Evolutionary conservation across 179 eudicot genomes (phyloP).

Genomic region (Heliamphora pulchella): DNA sequence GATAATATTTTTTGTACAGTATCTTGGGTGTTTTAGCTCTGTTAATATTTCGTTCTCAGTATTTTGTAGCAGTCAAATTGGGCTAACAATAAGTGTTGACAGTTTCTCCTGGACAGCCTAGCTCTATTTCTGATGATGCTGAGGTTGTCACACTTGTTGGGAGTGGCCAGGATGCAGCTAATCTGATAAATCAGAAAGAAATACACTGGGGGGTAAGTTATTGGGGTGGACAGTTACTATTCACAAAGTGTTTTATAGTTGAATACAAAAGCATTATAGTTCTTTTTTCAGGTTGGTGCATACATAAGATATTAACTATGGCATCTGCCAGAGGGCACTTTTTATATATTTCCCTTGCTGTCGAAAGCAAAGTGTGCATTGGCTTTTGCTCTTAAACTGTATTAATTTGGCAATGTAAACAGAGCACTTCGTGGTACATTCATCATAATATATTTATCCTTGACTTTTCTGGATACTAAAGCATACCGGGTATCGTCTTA

Average conservation of each 20-base stretch:
- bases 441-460: background rate
- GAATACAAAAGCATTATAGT: background rate
- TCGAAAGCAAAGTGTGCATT: background rate
- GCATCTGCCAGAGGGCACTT: background rate
- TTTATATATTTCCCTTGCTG: conserved; percentile 4
- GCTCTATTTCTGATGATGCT: conserved; percentile 74
- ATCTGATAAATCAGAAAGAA: conserved; percentile 88
- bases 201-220: conserved; percentile 95
- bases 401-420: background rate
- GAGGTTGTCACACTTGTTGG: conserved; percentile 84
- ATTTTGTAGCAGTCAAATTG: background rate
- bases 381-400: background rate
- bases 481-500: background rate
- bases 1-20: background rate
- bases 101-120: conserved; percentile 91
- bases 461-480: background rate
- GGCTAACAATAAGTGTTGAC: conserved; percentile 26
- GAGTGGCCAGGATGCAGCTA: conserved; percentile 85
- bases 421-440: background rate
- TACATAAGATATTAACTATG: background rate
- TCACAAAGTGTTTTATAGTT: background rate
- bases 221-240: conserved; percentile 2
- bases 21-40: background rate
- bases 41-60: background rate
- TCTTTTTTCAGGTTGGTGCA: conserved; percentile 1